A percentile compares a stretch with the other conserved stretches of the same genome.
phyloP scores from a whole-genome alignment of 2,329 filamentous ascomycete genomes.

The Aspergillus costaricaensis region DNA sequence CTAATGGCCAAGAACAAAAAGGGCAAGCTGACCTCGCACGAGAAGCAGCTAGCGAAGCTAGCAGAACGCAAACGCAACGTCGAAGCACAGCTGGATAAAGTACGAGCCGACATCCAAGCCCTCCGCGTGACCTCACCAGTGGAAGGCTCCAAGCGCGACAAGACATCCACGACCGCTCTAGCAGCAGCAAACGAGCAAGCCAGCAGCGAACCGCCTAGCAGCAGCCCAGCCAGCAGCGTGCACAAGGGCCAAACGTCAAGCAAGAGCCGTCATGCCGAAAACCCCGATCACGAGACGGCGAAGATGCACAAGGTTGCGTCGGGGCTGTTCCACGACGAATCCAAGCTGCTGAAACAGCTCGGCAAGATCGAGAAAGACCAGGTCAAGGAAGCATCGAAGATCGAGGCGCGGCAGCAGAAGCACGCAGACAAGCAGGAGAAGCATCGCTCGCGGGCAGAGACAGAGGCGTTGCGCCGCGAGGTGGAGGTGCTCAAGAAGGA shows the following conservation, averaged over 20 bases:
- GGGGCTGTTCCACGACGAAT: conserved; percentile 34
- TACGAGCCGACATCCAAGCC: conserved; percentile 37
- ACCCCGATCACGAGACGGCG: conserved; percentile 24
- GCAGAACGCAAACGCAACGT: conserved; percentile 43
- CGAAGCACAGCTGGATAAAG: conserved; percentile 39
- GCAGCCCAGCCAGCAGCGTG: conserved; percentile 17
- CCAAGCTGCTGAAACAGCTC: conserved; percentile 41
- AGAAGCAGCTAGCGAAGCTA: conserved; percentile 48
- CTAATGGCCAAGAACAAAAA: conserved; percentile 31
- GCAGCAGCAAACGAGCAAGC: conserved; percentile 22
- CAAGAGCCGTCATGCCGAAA: conserved; percentile 9
- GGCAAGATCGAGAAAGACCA: conserved; percentile 47
- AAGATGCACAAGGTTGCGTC: conserved; percentile 34
- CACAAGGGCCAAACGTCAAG: conserved; percentile 18
- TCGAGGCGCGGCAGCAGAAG: conserved; percentile 41
- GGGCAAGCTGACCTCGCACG: conserved; percentile 38
- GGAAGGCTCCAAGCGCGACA: conserved; percentile 14
- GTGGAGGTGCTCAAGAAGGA: conserved; percentile 51
- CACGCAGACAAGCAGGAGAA: conserved; percentile 48
- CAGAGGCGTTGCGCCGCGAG: conserved; percentile 51
- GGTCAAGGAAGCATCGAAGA: conserved; percentile 43
- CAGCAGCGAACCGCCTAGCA: conserved; percentile 21
- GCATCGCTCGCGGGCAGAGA: conserved; percentile 41
- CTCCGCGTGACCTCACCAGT: conserved; percentile 20
- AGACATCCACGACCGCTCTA: conserved; percentile 13